Evolutionary conservation across 2,329 filamentous ascomycete species (phyloP), one percentile per base, ranked within the genome.

Genomic region (Trichoderma sp.): DNA sequence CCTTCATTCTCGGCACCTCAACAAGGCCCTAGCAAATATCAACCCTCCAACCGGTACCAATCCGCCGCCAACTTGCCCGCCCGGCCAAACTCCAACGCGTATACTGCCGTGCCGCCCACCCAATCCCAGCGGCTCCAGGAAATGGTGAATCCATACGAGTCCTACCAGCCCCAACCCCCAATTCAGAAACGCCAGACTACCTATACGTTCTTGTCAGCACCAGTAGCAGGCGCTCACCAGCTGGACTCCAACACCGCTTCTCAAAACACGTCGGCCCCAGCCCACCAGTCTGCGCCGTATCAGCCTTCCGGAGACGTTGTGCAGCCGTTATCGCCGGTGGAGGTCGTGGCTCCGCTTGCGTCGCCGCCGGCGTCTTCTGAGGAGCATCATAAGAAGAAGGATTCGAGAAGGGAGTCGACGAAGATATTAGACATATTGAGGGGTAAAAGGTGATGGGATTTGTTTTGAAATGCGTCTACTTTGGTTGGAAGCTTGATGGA

Each of bases 31-130:
- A 10, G 12, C 4, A 37, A 27, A 15, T 52, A 63, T 4, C 42
- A 63, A 2, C 17, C 19, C 37, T 19, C 39, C 22, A 13, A 29
- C n/a, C 61, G 50, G 34, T 25, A 35, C 15, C 42, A 59, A 12
- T 67, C 54, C 1, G 56, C 52, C 48, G 61, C 54, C 39, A 67
- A 60, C 34, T n/a, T 67, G 19, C 64, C 64, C 15, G 42, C 54
- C 2, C 64, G 45, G 2, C 8, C 45, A 5, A 50, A 9, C n/a
- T 45, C 59, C 59, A 25, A 5, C 35, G 17, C 64, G 29, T 50
- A 60, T 7, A 9, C 22, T 34, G 2, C 32, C 22, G 17, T 5
- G 15, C 8, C 45, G 13, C 45, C 39, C 3, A 15, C 42, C 1
- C 59, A 63, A n/a, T 63, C 45, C 12, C 19, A 39, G 19, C 59